Conservation (phyloP, 2,329 filamentous ascomycete species). For the Aspergillus hiratsukae region DNA sequence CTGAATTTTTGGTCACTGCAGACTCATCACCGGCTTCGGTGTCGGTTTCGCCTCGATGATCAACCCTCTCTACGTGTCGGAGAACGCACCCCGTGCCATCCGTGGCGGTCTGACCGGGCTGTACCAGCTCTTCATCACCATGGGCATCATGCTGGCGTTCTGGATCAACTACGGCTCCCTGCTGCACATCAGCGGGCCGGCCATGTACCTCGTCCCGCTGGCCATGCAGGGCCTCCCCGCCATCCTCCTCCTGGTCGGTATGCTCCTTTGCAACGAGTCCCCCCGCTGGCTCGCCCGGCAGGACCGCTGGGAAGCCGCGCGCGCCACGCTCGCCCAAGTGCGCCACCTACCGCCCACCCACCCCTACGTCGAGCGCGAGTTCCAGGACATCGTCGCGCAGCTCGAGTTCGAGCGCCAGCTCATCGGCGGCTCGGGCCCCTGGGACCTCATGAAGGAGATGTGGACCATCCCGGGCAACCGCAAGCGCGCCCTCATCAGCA, state of each 20-base stretch:
- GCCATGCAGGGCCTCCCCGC: slow-evolving; percentile 63
- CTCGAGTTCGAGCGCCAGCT: slow-evolving; percentile 60
- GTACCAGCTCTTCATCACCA: slow-evolving; percentile 56
- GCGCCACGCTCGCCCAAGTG: slow-evolving; percentile 52
- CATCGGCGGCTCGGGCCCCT: slow-evolving; percentile 47
- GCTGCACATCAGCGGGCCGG: slow-evolving; percentile 45
- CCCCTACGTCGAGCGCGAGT: slow-evolving; percentile 55
- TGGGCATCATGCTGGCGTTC: slow-evolving; percentile 40
- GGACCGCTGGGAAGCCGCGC: slow-evolving; percentile 64
- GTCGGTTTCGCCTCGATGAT: slow-evolving; percentile 52
- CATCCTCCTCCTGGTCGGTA: slow-evolving; percentile 55
- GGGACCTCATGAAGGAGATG: slow-evolving; percentile 62
- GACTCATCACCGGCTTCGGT: slow-evolving; percentile 50
- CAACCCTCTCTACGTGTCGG: slow-evolving; percentile 57
- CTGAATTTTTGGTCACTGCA: too few relatives aligned
- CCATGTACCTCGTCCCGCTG: slow-evolving; percentile 59
- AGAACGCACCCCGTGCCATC: slow-evolving; percentile 56
- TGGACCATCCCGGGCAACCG: slow-evolving; percentile 53
- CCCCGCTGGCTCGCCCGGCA: slow-evolving; percentile 65
- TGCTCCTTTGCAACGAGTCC: slow-evolving; percentile 61
- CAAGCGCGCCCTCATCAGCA: slow-evolving; percentile 52
- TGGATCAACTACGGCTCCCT: slow-evolving; percentile 55
- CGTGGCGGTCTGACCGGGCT: slow-evolving; percentile 57
- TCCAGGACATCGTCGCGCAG: slow-evolving; percentile 57
- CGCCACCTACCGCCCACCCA: slow-evolving; percentile 52